phyloP scores from a whole-genome alignment of 257 asterid species.

The Solanum commersonii region DNA sequence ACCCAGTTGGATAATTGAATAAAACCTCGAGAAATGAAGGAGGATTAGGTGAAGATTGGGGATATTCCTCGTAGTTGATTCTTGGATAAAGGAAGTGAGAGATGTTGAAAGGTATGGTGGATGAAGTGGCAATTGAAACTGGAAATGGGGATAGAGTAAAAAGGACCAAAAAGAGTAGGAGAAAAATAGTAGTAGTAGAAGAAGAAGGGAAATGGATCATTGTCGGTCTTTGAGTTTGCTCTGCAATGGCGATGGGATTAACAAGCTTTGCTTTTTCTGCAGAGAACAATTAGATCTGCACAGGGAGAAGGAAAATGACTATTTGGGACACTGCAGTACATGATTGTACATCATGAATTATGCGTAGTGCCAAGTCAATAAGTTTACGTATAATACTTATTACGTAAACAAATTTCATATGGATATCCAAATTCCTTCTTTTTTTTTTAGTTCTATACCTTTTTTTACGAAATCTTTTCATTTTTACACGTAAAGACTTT shows the following conservation, averaged over 20 bases:
- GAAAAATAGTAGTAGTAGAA: not conserved
- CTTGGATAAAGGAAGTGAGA: constrained; percentile 43
- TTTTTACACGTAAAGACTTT: not conserved
- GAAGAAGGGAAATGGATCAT: constrained; percentile 12
- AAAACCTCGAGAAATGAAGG: constrained; percentile 10
- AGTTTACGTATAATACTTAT: not conserved
- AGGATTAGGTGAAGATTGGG: constrained; percentile 15
- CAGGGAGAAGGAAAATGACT: not conserved
- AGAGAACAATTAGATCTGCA: not conserved
- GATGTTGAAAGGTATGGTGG: constrained; percentile 32
- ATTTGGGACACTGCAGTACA: not conserved
- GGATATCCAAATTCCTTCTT: not conserved
- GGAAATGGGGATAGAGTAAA: constrained; percentile 6
- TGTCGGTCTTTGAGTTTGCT: not conserved
- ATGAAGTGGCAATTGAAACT: constrained; percentile 22
- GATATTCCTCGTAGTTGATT: constrained; percentile 21
- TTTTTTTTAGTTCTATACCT: not conserved
- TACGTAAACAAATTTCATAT: not conserved
- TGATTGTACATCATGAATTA: not conserved
- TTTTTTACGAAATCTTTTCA: not conserved
- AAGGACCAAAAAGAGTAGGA: not conserved
- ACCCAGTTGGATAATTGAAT: not conserved
- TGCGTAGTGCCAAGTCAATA: not conserved
- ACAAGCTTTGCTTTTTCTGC: not conserved
- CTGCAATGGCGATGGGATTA: not conserved